Percentiles rank a stretch among this genome's conserved stretches.
Conservation (phyloP, 768 basidiomycete species). For the Lentinula sp. region DNA sequence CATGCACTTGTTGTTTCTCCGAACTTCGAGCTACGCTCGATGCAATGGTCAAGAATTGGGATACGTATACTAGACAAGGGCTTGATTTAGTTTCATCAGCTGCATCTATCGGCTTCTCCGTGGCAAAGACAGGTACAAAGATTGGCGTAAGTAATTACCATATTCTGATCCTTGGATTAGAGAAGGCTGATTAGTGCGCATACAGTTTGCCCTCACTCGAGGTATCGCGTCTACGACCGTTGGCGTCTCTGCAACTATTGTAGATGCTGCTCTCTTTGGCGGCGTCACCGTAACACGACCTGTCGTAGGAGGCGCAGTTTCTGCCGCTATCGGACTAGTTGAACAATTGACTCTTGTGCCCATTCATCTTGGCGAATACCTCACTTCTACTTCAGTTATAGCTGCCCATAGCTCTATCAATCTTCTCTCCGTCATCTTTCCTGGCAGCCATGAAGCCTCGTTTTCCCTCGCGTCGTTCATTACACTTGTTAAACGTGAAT, state of each 20-base stretch:
- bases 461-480: conserved; percentile 81
- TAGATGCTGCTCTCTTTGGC: conserved; percentile 67
- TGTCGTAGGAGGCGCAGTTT: conserved; percentile 51
- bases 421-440: conserved; percentile 64
- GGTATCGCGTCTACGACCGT: conserved; percentile 53
- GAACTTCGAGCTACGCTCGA: neutral
- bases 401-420: conserved; percentile 76
- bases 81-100: conserved; percentile 64
- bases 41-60: conserved; percentile 41
- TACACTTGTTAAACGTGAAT: conserved; percentile 72
- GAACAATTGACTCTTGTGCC: conserved; percentile 73
- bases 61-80: conserved; percentile 47
- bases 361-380: conserved; percentile 67
- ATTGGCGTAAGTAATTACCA: conserved; percentile 50
- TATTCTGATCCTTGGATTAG: neutral
- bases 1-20: neutral
- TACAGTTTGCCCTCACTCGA: conserved; percentile 64
- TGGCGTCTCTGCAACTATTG: conserved; percentile 48
- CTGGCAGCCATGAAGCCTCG: conserved; percentile 71
- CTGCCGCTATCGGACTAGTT: conserved; percentile 55
- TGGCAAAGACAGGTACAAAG: conserved; percentile 60
- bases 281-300: conserved; percentile 53
- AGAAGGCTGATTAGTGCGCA: conserved; percentile 1
- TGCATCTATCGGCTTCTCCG: conserved; percentile 59
- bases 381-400: conserved; percentile 68